Evolutionary conservation across 345 rosid genomes (phyloP).

Genomic region (Eucalyptus marginata): DNA sequence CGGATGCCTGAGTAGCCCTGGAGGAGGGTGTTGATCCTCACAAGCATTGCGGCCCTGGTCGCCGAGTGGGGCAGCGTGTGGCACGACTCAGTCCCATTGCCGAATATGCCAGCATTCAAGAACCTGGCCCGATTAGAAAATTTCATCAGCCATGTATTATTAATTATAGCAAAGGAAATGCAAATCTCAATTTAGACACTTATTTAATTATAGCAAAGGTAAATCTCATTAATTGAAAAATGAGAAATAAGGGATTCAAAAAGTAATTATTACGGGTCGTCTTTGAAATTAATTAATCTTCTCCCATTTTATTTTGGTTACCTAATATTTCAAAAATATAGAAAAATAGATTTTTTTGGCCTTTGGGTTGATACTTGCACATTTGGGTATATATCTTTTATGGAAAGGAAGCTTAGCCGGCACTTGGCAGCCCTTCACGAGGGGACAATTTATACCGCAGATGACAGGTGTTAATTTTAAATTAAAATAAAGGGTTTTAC

Average conservation of each 20-base stretch:
- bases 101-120: too few species aligned
- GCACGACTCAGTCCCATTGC: too few species aligned
- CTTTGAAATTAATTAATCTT: not conserved
- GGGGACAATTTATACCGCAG: not conserved
- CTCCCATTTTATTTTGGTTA: not conserved
- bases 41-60: too few species aligned
- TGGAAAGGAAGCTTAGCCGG: not conserved
- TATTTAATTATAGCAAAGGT: too few species aligned
- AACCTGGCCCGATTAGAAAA: too few species aligned
- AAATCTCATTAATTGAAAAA: too few species aligned
- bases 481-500: not conserved
- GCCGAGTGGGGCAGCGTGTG: too few species aligned
- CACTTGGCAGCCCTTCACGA: not conserved
- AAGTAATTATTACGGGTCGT: not conserved
- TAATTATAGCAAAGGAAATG: too few species aligned
- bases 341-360: not conserved
- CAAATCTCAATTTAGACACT: accelerated
- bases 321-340: not conserved
- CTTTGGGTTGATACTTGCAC: not conserved
- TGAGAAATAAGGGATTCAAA: not conserved
- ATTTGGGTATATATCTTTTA: not conserved
- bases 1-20: too few species aligned
- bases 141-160: too few species aligned
- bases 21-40: too few species aligned
- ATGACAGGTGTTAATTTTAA: not conserved